Conservation (phyloP, 1,284 basidiomycete species). For the Meira nashicola region DNA sequence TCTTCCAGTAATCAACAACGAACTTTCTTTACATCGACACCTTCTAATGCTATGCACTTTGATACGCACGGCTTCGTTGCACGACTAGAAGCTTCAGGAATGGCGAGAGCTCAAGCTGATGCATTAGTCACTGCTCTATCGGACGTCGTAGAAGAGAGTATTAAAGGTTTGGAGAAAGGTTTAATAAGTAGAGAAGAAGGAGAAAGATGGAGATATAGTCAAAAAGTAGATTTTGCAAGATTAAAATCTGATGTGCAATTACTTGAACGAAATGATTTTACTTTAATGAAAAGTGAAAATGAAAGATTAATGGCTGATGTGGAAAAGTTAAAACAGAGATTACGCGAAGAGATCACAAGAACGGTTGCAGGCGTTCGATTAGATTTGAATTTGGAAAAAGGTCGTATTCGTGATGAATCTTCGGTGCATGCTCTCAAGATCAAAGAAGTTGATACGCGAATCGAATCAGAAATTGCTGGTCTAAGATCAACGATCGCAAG, state of each 20-base stretch:
- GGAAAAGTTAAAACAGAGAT: constrained; percentile 89
- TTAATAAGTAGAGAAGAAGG: constrained; percentile 48
- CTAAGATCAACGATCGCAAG: constrained; percentile 85
- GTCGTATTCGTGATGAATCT: constrained; percentile 87
- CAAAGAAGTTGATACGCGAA: constrained; percentile 90
- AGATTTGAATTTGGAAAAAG: constrained; percentile 93
- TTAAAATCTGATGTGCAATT: constrained; percentile 93
- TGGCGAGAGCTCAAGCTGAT: constrained; percentile 47
- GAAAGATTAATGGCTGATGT: constrained; percentile 86
- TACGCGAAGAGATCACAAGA: constrained; percentile 74
- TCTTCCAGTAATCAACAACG: neutral
- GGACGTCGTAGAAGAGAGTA: constrained; percentile 50
- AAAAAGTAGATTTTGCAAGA: constrained; percentile 83
- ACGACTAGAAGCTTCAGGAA: constrained; percentile 46
- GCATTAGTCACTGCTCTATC: constrained; percentile 42
- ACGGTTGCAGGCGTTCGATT: constrained; percentile 91
- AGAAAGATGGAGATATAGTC: constrained; percentile 47
- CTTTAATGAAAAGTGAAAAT: constrained; percentile 90
- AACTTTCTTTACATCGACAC: neutral
- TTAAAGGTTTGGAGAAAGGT: constrained; percentile 41
- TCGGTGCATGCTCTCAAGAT: constrained; percentile 92
- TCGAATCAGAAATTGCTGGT: constrained; percentile 92
- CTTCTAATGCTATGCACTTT: constrained; percentile 26
- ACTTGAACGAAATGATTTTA: constrained; percentile 94
- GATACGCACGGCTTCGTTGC: constrained; percentile 50